Evolutionary conservation across 345 rosid species (phyloP).

Genomic region (Heritiera fomes): DNA sequence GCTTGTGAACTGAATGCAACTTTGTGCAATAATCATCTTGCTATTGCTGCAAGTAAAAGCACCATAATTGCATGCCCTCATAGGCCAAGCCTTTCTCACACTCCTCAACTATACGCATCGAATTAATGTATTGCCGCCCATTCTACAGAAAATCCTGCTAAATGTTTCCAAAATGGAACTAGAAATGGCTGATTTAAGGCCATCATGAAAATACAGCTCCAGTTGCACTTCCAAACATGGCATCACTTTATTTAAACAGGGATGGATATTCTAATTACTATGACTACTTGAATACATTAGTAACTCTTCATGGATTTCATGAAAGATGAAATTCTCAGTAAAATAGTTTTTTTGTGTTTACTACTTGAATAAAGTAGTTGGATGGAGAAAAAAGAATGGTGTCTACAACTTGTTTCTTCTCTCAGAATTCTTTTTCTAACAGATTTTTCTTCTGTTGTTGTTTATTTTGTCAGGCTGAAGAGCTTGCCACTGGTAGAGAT

Average conservation of each 20-base stretch:
- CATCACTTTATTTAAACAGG: background rate
- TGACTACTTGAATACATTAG: no score
- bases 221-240: background rate
- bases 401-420: background rate
- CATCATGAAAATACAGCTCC: background rate
- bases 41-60: background rate
- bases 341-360: background rate
- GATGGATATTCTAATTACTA: background rate
- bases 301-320: background rate
- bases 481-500: constrained; percentile 69
- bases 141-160: background rate
- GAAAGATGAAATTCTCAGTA: background rate
- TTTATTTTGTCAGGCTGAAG: constrained; percentile 58
- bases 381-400: background rate
- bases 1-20: background rate
- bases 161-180: background rate
- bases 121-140: background rate
- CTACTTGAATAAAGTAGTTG: background rate
- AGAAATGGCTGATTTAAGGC: background rate
- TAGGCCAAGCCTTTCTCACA: background rate
- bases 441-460: constrained; percentile 6
- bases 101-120: background rate
- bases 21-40: background rate
- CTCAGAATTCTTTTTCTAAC: background rate
- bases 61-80: background rate